A percentile compares a stretch with the other conserved stretches of the same genome.
These are phyloP conservation scores for Exophiala xenobiotica DNA, from an alignment of 2,329 filamentous ascomycete genomes.

Conservation along the genomic window DNA sequence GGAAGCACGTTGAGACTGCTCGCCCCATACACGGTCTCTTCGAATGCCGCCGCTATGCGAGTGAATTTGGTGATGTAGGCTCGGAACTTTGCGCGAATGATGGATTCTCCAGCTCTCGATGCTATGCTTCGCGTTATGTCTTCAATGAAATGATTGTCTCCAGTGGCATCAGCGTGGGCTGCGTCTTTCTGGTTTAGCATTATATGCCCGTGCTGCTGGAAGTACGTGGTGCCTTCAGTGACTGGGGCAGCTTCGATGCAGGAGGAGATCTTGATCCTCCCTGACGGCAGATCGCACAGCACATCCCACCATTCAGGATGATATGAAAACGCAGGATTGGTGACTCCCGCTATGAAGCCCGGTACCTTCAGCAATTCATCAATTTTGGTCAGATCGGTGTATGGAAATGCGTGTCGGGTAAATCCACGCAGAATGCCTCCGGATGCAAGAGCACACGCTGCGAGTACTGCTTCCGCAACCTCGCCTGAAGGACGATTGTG, in stretches of 20 bases:
- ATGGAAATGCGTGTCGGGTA: constrained; percentile 93
- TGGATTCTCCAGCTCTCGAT: constrained; percentile 82
- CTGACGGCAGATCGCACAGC: constrained; percentile 86
- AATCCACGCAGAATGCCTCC: constrained; percentile 92
- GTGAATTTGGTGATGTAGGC: constrained; percentile 95
- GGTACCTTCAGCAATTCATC: constrained; percentile 94
- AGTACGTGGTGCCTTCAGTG: constrained; percentile 83
- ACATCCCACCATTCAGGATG: constrained; percentile 99
- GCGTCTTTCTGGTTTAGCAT: constrained; percentile 32
- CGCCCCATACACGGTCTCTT: constrained; percentile 91
- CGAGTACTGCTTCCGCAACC: constrained; percentile 95
- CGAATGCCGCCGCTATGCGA: constrained; percentile 86
- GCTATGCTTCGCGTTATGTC: constrained; percentile 80
- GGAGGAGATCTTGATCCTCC: constrained; percentile 90
- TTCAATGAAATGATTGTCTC: constrained; percentile 85
- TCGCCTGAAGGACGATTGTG: constrained; percentile 94
- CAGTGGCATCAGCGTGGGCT: constrained; percentile 64
- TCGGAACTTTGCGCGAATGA: constrained; percentile 87
- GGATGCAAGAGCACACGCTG: constrained; percentile 90
- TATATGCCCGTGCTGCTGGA: constrained; percentile 72
- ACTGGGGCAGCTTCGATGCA: constrained; percentile 76
- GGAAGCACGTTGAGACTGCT: constrained; percentile 80
- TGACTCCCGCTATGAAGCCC: constrained; percentile 96
- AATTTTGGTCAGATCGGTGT: constrained; percentile 96
- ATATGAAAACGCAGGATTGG: constrained; percentile 91